Percentiles rank a stretch among this genome's conserved stretches.
Evolutionary conservation across 805 yeast species (phyloP).

Genomic region (Pichia cabralensis): DNA sequence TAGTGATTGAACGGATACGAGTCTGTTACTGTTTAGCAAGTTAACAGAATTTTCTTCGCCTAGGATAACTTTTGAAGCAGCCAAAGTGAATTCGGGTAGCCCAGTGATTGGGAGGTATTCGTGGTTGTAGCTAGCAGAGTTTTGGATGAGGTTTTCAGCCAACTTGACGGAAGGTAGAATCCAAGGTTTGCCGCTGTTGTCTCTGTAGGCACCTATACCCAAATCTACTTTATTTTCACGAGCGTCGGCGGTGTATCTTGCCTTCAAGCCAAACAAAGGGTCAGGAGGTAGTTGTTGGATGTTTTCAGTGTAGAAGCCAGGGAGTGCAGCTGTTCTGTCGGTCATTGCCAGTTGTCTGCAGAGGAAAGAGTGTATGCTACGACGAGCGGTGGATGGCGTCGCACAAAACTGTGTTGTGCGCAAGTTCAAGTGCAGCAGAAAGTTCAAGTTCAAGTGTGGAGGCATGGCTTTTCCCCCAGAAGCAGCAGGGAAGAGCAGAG

Average conservation of each 20-base stretch:
- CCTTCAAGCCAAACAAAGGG: constrained; percentile 75
- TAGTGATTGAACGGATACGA: constrained; percentile 63
- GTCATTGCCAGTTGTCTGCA: too few species aligned
- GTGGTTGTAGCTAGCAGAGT: constrained; percentile 60
- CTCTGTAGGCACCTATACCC: constrained; percentile 94
- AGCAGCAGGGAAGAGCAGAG: too few species aligned
- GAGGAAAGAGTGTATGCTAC: too few species aligned
- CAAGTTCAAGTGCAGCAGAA: too few species aligned
- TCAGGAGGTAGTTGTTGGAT: constrained; percentile 70
- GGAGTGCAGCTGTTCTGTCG: too few species aligned
- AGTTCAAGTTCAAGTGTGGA: too few species aligned
- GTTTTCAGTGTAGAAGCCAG: constrained; percentile 23
- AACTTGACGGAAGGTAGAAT: constrained; percentile 68
- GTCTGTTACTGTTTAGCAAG: constrained; percentile 35
- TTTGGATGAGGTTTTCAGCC: constrained; percentile 59
- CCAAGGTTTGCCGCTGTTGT: constrained; percentile 81
- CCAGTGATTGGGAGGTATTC: constrained; percentile 86
- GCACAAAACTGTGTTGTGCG: too few species aligned
- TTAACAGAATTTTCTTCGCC: constrained; percentile 51
- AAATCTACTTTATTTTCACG: constrained; percentile 68
- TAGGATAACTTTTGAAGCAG: constrained; percentile 65
- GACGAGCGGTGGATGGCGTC: too few species aligned
- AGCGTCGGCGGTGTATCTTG: constrained; percentile 48
- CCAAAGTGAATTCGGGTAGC: constrained; percentile 50
- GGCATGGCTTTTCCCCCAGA: too few species aligned